Evolutionary conservation across 768 basidiomycete genomes (phyloP).

Genomic region (Suillus decipiens): DNA sequence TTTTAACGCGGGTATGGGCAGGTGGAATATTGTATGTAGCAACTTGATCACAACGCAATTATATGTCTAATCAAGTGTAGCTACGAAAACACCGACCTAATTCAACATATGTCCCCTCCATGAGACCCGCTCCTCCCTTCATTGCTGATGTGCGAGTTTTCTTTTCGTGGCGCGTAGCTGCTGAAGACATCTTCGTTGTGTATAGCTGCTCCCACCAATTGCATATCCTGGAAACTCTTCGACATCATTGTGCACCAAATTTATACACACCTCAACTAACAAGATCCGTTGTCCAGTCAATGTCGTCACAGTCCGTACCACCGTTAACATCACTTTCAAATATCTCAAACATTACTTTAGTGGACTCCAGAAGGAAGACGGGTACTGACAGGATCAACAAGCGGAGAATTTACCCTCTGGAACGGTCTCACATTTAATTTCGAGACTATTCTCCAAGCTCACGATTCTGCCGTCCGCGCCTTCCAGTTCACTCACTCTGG

Average conservation of each 20-base stretch:
- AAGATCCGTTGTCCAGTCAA: constrained; percentile 98
- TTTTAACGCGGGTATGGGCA: constrained; percentile 84
- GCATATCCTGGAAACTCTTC: constrained; percentile 91
- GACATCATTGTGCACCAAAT: constrained; percentile 94
- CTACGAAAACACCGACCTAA: constrained; percentile 78
- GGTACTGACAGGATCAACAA: constrained; percentile 91
- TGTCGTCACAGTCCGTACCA: constrained; percentile 77
- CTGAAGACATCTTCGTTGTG: constrained; percentile 28
- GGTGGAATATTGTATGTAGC: constrained; percentile 77
- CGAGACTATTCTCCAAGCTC: constrained; percentile 98
- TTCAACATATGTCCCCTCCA: constrained; percentile 68
- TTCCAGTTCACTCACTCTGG: constrained; percentile 92
- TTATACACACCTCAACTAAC: constrained; percentile 97
- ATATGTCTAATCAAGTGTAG: constrained; percentile 38
- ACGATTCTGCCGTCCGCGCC: constrained; percentile 91
- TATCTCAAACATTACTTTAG: constrained; percentile 40
- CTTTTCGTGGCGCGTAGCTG: constrained; percentile 18
- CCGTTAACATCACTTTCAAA: constrained; percentile 1
- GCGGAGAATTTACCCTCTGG: constrained; percentile 98
- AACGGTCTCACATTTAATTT: constrained; percentile 99
- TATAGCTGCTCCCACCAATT: constrained; percentile 88
- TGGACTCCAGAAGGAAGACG: constrained; percentile 98
- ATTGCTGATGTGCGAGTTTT: constrained; percentile 75
- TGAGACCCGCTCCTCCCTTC: constrained; percentile 86
- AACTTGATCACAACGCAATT: neutral